Conservation (phyloP, 306 rosid genomes). For the Cicer arietinum region DNA sequence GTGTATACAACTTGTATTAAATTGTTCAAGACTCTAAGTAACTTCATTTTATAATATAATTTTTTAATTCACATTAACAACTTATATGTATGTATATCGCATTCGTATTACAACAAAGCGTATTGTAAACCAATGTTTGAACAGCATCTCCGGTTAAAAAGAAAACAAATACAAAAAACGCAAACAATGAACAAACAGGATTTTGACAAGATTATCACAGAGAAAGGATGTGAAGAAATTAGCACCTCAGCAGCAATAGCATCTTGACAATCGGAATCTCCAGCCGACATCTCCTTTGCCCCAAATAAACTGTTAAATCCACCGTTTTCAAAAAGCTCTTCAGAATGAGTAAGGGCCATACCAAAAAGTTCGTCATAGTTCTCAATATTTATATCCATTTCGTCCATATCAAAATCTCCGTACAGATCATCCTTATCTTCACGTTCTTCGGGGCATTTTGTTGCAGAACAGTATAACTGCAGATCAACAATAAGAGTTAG, state of each 20-base stretch:
- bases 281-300: constrained; percentile 62
- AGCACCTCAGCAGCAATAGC: constrained; percentile 80
- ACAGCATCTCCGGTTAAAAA: too few relatives aligned
- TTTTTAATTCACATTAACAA: too few relatives aligned
- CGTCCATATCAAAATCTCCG: constrained; percentile 86
- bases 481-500: constrained; percentile 46
- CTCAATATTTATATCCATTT: constrained; percentile 83
- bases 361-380: constrained; percentile 97
- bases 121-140: too few relatives aligned
- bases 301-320: constrained; percentile 93
- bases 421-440: constrained; percentile 60
- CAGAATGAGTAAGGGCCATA: constrained; percentile 78
- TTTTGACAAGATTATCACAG: constrained; percentile 5
- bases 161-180: neutral
- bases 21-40: too few relatives aligned
- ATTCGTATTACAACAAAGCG: too few relatives aligned
- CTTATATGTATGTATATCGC: too few relatives aligned
- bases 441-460: constrained; percentile 51
- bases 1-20: neutral
- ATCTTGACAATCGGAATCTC: constrained; percentile 72
- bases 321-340: constrained; percentile 94
- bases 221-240: constrained; percentile 37
- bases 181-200: constrained; percentile 19
- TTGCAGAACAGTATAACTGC: constrained; percentile 68
- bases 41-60: too few relatives aligned